Percentiles rank a stretch among this genome's conserved stretches.
These are phyloP conservation scores for Pseudozyma sp. DNA, from an alignment of 1,284 basidiomycete genomes.

Conservation along the genomic window DNA sequence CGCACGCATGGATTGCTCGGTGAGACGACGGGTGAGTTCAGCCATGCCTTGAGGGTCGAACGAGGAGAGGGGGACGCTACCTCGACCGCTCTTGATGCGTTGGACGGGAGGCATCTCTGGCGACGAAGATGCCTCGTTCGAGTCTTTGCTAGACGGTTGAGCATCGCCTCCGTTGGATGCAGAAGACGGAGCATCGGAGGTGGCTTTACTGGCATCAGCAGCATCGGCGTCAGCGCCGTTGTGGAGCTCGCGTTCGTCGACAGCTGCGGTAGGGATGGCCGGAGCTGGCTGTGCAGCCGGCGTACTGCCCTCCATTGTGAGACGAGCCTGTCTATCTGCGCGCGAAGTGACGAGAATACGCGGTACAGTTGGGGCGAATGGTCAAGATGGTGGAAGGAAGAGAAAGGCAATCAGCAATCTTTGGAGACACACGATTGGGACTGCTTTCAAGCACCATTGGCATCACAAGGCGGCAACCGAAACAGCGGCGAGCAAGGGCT, in stretches of 20 bases:
- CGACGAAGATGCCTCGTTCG: conserved; percentile 7
- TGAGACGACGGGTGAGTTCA: conserved; percentile 47
- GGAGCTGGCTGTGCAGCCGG: conserved; percentile 26
- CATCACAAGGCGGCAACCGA: too few species aligned
- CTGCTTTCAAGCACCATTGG: too few species aligned
- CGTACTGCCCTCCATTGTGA: conserved; percentile 23
- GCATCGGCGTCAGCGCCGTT: background rate
- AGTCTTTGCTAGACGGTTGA: conserved; percentile 3
- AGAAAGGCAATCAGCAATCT: too few species aligned
- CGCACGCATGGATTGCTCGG: conserved; percentile 30
- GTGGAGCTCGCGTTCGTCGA: conserved; percentile 9
- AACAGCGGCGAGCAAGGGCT: too few species aligned
- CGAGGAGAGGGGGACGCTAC: conserved; percentile 27
- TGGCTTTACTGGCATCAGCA: conserved; percentile 5
- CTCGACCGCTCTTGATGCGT: conserved; percentile 24
- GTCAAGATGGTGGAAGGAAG: too few species aligned
- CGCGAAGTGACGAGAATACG: too few species aligned
- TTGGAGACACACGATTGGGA: too few species aligned
- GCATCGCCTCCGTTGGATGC: conserved; percentile 1
- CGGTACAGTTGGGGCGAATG: too few species aligned
- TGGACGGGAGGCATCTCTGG: conserved; percentile 17
- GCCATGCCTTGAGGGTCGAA: conserved; percentile 49
- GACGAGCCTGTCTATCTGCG: too few species aligned
- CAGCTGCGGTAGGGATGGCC: conserved; percentile 11
- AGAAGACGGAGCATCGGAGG: conserved; percentile 25